These are phyloP conservation scores for Colletotrichum ledebouriae DNA, from an alignment of 2,329 filamentous ascomycete genomes.

Conservation along the genomic window DNA sequence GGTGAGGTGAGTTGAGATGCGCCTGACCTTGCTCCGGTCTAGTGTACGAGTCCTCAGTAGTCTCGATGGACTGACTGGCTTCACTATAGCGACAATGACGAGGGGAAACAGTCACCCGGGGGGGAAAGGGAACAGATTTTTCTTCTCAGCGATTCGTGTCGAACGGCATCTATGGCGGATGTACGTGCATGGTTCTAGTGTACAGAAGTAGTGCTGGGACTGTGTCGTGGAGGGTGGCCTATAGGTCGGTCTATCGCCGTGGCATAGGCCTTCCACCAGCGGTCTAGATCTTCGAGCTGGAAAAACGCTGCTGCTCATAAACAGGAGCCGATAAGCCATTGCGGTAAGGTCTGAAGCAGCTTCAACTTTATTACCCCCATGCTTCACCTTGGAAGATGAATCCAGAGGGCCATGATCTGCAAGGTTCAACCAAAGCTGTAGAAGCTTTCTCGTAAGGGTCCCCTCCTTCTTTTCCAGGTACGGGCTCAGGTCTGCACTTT, in stretches of 20 bases:
- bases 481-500: slow-evolving; percentile 22
- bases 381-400: slow-evolving; percentile 22
- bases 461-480: slow-evolving; percentile 37
- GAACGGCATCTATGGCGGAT: slow-evolving; percentile 7
- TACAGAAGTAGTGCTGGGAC: slow-evolving; percentile 1
- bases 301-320: slow-evolving; percentile 11
- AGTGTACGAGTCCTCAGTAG: not conserved
- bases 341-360: slow-evolving; percentile 16
- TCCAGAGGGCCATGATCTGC: slow-evolving; percentile 24
- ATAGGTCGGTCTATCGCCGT: slow-evolving; percentile 37
- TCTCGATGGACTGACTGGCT: slow-evolving; percentile 13
- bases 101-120: slow-evolving; percentile 18
- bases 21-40: no score
- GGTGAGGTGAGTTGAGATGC: not conserved
- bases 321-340: slow-evolving; percentile 8
- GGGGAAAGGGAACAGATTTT: not conserved
- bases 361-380: not conserved
- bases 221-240: slow-evolving; percentile 39
- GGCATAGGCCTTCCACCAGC: slow-evolving; percentile 21
- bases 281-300: slow-evolving; percentile 28
- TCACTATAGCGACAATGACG: not conserved
- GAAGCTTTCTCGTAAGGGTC: slow-evolving; percentile 25
- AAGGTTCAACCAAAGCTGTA: slow-evolving; percentile 23
- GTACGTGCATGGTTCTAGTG: slow-evolving; percentile 17
- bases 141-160: slow-evolving; percentile 24